Base-by-base conservation (phyloP, 345 rosid species). In the Gossypium anomalum region DNA sequence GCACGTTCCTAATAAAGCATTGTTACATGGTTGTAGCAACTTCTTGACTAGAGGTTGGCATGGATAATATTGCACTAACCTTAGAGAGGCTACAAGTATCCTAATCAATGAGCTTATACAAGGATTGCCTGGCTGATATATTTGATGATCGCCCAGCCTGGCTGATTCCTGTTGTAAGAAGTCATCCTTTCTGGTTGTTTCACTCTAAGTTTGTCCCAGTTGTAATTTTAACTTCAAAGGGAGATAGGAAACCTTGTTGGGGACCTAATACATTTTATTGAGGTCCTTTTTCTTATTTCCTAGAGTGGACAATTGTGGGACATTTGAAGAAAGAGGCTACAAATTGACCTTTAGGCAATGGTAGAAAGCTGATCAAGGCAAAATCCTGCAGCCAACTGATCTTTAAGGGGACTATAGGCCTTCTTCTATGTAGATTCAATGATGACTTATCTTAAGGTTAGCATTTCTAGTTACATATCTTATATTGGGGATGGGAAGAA, bases 401-500 rank as follows among this genome's bases (percentile, higher is more conserved):
- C 52, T 66, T 19, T 19, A 44, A 17, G 68, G 70, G n/a, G 34
- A 14, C 70, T 5, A 22, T 29, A 67, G 1, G 11, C 55, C 19
- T 47, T 12, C 27, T 25, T 67, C 57, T 12, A 45, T 11, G 34
- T 22, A 64, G 38, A 47, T 67, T 67, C 27, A 15, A 1, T 47
- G 56, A 67, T 67, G 41, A 12, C n/a, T 45, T 19, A 14, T 34
- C 38, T 45, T 67, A 67, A 67, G 38, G 71, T 67, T 47, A 67
- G 53, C 12, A 47, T 67, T 23, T 67, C 34, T 41, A 9, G 20
- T 19, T 41, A 10, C 23, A 6, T 67, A 22, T 47, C n/a, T 23
- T 47, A 22, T 45, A 45, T 25, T 44, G 19, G 9, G 53, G 13
- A 16, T 7, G 29, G n/a, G n/a, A 14, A 66, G 25, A 6, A 5